Evolutionary conservation across 2,329 filamentous ascomycete species (phyloP).

Genomic region (Pyricularia sp.): DNA sequence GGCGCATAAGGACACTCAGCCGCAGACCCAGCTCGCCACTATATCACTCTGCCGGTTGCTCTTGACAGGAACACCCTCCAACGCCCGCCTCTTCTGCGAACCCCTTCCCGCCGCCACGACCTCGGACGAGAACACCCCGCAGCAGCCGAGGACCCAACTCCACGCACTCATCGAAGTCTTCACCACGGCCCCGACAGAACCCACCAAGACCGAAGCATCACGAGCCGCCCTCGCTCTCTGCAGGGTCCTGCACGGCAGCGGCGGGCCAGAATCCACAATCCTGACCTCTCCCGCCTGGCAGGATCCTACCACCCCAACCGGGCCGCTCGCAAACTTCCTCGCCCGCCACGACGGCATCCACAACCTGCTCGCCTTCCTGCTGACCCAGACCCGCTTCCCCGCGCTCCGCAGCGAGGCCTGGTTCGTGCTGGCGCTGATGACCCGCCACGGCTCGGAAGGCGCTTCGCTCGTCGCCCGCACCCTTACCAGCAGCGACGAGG

Average conservation of each 20-base stretch:
- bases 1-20: conserved; percentile 31
- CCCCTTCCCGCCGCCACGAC: conserved; percentile 17
- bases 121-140: conserved; percentile 12
- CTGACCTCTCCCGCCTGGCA: conserved; percentile 9
- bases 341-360: conserved; percentile 25
- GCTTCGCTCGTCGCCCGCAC: conserved; percentile 29
- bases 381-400: conserved; percentile 45
- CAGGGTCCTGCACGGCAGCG: conserved; percentile 33
- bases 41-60: conserved; percentile 45
- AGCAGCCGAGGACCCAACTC: conserved; percentile 16
- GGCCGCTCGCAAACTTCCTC: conserved; percentile 28
- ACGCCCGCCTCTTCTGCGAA: conserved; percentile 35
- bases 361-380: conserved; percentile 34
- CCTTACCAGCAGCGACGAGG: conserved; percentile 24
- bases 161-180: conserved; percentile 27
- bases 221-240: conserved; percentile 40
- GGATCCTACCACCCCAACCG: background rate
- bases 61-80: conserved; percentile 36
- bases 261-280: background rate
- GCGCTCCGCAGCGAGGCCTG: conserved; percentile 46
- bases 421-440: conserved; percentile 50
- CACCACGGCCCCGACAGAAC: conserved; percentile 32
- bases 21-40: conserved; percentile 47
- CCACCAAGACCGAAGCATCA: conserved; percentile 46
- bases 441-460: conserved; percentile 28